These are phyloP conservation scores for Fulvia fulva DNA, from an alignment of 2,329 filamentous ascomycete genomes.

Conservation along the genomic window DNA sequence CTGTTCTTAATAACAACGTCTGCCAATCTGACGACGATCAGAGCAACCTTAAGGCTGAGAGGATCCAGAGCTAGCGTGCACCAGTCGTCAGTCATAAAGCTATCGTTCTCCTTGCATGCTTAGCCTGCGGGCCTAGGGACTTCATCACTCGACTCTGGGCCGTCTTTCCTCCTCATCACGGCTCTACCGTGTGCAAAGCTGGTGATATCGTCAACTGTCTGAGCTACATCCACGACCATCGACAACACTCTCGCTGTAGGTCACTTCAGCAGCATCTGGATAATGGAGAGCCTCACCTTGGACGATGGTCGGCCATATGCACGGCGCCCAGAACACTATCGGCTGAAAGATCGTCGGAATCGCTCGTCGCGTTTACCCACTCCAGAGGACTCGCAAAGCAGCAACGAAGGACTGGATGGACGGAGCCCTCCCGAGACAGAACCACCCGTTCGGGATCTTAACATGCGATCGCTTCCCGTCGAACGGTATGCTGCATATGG, in stretches of 20 bases:
- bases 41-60: constrained; percentile 18
- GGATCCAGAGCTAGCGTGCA: constrained; percentile 13
- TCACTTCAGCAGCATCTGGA: neutral
- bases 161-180: neutral
- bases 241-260: neutral
- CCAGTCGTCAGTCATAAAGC: constrained; percentile 13
- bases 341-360: constrained; percentile 15
- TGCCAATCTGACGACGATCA: constrained; percentile 12
- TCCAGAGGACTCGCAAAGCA: constrained; percentile 29
- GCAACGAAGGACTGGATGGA: constrained; percentile 26
- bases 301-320: constrained; percentile 16
- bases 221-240: neutral
- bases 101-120: constrained; percentile 14
- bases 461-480: neutral
- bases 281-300: constrained; percentile 22
- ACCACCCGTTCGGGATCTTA: constrained; percentile 10
- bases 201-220: neutral
- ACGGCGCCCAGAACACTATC: constrained; percentile 9
- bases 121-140: constrained; percentile 12
- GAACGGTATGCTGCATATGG: constrained; percentile 10
- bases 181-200: neutral
- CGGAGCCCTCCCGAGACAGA: constrained; percentile 15
- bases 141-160: constrained; percentile 8
- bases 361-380: constrained; percentile 31
- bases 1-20: constrained; percentile 7